Percentiles rank a stretch among this genome's conserved stretches.
Evolutionary conservation across 2,329 filamentous ascomycete genomes (phyloP).

Genomic region (Tolypocladium tundrense): DNA sequence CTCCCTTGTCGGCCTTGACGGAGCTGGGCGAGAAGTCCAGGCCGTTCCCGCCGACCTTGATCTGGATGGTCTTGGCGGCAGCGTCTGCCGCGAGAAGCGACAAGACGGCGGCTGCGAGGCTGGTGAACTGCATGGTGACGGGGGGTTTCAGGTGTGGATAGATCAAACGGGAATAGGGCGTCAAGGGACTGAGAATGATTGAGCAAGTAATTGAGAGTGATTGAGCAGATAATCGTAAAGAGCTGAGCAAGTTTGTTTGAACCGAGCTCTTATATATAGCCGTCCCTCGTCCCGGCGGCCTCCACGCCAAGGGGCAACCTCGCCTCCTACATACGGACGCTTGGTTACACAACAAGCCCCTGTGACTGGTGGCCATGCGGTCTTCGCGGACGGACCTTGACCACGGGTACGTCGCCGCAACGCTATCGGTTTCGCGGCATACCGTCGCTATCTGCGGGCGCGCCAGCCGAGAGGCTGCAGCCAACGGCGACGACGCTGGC

Average conservation of each 20-base stretch:
- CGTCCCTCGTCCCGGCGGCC: not conserved
- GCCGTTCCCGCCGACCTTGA: conserved; percentile 33
- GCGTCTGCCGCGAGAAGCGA: conserved; percentile 5
- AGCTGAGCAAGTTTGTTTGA: not conserved
- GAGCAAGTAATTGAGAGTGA: not conserved
- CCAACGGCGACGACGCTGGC: not conserved
- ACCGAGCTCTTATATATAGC: not conserved
- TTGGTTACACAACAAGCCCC: not conserved
- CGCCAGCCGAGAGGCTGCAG: not conserved
- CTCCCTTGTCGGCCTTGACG: conserved; percentile 30
- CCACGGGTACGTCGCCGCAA: not conserved
- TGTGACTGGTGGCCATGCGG: not conserved
- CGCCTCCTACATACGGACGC: not conserved
- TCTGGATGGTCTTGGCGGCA: conserved; percentile 30
- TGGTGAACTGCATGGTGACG: conserved; percentile 8
- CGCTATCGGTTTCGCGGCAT: not conserved
- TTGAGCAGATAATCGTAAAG: not conserved
- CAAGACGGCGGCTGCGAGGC: conserved; percentile 4
- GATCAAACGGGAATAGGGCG: not conserved
- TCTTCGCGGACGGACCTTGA: not conserved
- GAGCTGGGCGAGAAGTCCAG: conserved; percentile 28
- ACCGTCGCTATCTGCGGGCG: not conserved
- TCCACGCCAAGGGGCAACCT: not conserved
- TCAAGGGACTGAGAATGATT: no score
- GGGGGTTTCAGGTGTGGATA: not conserved